Conservation (phyloP, 2,329 filamentous ascomycete species). For the Microdochium nivale region DNA sequence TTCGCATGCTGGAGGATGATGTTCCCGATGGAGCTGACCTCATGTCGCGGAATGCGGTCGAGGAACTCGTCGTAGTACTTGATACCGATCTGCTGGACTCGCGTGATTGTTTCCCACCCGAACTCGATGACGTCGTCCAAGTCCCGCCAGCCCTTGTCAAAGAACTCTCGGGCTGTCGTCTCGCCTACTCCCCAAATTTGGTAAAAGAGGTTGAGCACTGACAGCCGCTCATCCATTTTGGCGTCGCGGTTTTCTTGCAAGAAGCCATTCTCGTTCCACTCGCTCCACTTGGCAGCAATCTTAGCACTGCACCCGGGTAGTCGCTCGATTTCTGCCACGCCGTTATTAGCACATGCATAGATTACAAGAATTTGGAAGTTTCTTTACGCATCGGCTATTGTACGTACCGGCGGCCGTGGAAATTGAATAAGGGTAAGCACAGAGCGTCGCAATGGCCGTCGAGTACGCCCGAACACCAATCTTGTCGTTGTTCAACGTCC, state of each 20-base stretch:
- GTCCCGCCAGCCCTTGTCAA: conserved; percentile 70
- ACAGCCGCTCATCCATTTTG: conserved; percentile 54
- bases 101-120: conserved; percentile 66
- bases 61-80: conserved; percentile 89
- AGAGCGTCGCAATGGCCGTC: conserved; percentile 72
- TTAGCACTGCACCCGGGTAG: conserved; percentile 79
- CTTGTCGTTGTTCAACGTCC: conserved; percentile 64
- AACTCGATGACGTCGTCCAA: conserved; percentile 79
- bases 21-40: conserved; percentile 62
- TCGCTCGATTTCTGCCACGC: conserved; percentile 32
- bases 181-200: conserved; percentile 90
- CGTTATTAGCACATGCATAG: conserved; percentile 5
- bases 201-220: conserved; percentile 62
- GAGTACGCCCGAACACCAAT: conserved; percentile 82
- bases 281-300: conserved; percentile 67
- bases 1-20: conserved; percentile 61
- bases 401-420: conserved; percentile 30
- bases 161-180: conserved; percentile 73
- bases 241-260: conserved; percentile 58
- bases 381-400: conserved; percentile 25
- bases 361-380: too few species aligned
- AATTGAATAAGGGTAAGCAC: conserved; percentile 62
- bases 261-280: conserved; percentile 56
- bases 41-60: conserved; percentile 58
- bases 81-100: conserved; percentile 85